These are phyloP conservation scores for Taphrina sp. DNA, from an alignment of 1,139 yeast genomes.

Conservation along the genomic window DNA sequence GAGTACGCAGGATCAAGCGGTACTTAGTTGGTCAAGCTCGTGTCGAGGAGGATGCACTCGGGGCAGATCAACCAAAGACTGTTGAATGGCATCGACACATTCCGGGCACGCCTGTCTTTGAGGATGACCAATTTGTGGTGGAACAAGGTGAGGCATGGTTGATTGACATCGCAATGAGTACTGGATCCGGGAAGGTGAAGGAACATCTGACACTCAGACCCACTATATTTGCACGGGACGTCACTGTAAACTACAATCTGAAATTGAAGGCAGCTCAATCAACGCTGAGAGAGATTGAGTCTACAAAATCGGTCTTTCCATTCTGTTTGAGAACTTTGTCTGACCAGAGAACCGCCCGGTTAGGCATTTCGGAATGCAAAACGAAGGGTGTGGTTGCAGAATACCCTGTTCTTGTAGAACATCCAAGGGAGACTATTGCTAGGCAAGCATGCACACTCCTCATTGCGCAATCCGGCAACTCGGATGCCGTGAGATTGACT, in stretches of 20 bases:
- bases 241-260: constrained; percentile 71
- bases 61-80: constrained; percentile 71
- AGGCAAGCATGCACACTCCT: constrained; percentile 79
- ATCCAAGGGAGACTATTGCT: constrained; percentile 44
- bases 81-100: constrained; percentile 34
- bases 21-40: constrained; percentile 94
- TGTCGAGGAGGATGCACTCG: constrained; percentile 88
- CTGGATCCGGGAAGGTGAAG: constrained; percentile 42
- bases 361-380: constrained; percentile 77
- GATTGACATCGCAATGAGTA: constrained; percentile 77
- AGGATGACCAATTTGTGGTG: constrained; percentile 57
- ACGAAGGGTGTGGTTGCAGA: constrained; percentile 79
- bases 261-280: constrained; percentile 73
- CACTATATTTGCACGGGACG: constrained; percentile 78
- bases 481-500: constrained; percentile 70
- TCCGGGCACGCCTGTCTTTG: constrained; percentile 29
- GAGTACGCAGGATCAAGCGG: constrained; percentile 85
- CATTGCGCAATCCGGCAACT: constrained; percentile 52
- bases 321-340: constrained; percentile 70
- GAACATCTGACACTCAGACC: constrained; percentile 47
- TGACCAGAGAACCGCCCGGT: constrained; percentile 51
- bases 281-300: constrained; percentile 68
- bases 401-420: constrained; percentile 63
- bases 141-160: constrained; percentile 81
- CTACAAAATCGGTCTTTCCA: constrained; percentile 79